Evolutionary conservation across 306 rosid genomes (phyloP).

Genomic region (Glycine tomentella): DNA sequence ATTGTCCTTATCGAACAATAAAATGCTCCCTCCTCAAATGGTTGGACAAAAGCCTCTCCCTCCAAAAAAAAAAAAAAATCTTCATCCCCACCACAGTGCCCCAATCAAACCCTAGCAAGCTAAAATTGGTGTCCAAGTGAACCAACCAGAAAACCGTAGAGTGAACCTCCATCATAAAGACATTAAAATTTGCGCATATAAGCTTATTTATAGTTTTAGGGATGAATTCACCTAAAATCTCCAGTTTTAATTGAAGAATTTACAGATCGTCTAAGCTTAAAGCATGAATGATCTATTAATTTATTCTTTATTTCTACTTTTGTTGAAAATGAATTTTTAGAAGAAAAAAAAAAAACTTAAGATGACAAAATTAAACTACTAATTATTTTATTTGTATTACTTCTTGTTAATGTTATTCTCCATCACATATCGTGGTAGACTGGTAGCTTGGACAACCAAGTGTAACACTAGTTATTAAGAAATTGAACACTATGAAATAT

Average conservation of each 20-base stretch:
- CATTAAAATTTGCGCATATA: not conserved
- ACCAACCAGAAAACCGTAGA: not conserved
- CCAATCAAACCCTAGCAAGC: not conserved
- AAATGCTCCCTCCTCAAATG: no score
- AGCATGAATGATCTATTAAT: no score
- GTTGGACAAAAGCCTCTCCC: no score
- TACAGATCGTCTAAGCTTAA: not conserved
- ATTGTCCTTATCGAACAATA: not conserved
- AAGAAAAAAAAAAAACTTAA: not conserved
- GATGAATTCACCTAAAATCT: not conserved
- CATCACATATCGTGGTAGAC: not conserved
- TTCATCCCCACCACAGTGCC: not conserved
- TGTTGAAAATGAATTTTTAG: not conserved
- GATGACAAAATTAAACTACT: not conserved
- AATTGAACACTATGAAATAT: no score
- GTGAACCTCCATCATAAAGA: no score
- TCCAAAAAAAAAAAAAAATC: no score
- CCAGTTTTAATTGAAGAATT: not conserved
- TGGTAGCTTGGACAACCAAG: not conserved
- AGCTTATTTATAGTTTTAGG: not conserved
- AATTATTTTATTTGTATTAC: no score
- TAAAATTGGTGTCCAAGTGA: conserved; percentile 11
- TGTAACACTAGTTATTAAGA: not conserved
- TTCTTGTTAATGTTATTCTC: no score
- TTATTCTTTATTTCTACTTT: not conserved